Percentiles rank a stretch among this genome's conserved stretches.
Evolutionary conservation across 345 rosid genomes (phyloP).

Genomic region (Eucalyptus sp.): DNA sequence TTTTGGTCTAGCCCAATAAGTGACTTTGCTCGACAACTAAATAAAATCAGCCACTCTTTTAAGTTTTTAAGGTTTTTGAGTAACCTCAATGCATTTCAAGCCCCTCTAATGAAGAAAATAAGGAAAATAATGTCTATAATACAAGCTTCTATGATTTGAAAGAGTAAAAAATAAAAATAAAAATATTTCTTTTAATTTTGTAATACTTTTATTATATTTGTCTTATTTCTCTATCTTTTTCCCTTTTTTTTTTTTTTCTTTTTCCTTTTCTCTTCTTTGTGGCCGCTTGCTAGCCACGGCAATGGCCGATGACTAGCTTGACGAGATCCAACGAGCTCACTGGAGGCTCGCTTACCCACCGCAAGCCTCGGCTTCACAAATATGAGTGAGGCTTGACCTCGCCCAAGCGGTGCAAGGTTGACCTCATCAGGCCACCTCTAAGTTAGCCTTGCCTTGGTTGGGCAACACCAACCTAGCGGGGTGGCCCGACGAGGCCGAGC

Average conservation of each 20-base stretch:
- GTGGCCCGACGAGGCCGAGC: fast-evolving
- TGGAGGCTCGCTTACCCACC: fast-evolving
- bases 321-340: fast-evolving
- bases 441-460: no score
- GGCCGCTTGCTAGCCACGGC: fast-evolving
- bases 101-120: not conserved
- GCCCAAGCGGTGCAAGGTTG: fast-evolving
- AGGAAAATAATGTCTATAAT: not conserved
- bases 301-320: fast-evolving
- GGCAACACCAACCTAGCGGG: fast-evolving
- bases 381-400: no score
- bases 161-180: fast-evolving
- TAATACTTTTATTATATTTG: no score
- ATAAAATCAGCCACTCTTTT: not conserved
- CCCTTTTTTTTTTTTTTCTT: no score
- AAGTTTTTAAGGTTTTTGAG: not conserved
- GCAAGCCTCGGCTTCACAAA: no score
- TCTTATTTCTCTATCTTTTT: no score
- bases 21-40: not conserved
- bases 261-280: no score
- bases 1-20: not conserved
- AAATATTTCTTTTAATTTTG: not conserved
- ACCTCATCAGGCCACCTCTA: no score
- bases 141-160: not conserved
- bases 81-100: not conserved